Conservation (phyloP, 192 early-diverging fungal genomes). For the Thoreauomyces humboldtii region DNA sequence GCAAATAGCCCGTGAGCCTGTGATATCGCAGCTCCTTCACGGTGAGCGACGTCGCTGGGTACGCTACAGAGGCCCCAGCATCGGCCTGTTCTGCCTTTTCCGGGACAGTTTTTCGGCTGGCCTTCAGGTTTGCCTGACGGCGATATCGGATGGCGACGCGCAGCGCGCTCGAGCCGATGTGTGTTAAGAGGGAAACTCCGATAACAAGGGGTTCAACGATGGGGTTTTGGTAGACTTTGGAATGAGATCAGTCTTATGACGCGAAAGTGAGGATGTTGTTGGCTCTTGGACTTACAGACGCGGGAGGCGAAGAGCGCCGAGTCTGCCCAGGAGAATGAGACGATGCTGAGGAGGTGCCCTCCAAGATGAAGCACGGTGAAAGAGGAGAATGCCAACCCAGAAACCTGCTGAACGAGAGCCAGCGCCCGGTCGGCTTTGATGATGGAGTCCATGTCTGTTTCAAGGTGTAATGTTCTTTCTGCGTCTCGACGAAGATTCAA, state of each 20-base stretch:
- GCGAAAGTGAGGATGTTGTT: too few relatives aligned
- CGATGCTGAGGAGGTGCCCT: slow-evolving; percentile 15
- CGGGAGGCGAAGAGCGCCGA: slow-evolving; percentile 13
- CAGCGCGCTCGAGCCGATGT: slow-evolving; percentile 1
- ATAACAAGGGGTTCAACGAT: slow-evolving; percentile 18
- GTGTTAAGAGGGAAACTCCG: slow-evolving; percentile 8
- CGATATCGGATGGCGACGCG: not conserved
- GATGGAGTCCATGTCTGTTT: too few relatives aligned
- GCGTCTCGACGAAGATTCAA: too few relatives aligned
- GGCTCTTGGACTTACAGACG: slow-evolving; percentile 14
- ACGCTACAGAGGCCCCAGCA: not conserved
- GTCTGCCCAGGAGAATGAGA: slow-evolving; percentile 18
- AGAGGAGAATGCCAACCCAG: slow-evolving; percentile 26
- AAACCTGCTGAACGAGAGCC: not conserved
- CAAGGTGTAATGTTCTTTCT: too few relatives aligned
- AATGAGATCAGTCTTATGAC: too few relatives aligned
- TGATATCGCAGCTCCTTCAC: slow-evolving; percentile 16
- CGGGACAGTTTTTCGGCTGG: not conserved
- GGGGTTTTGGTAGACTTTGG: slow-evolving; percentile 25
- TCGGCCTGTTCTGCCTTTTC: not conserved
- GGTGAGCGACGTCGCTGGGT: not conserved
- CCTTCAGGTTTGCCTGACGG: not conserved
- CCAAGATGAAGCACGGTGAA: slow-evolving; percentile 24
- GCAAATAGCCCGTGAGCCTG: slow-evolving; percentile 15
- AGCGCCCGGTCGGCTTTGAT: not conserved